phyloP scores from a whole-genome alignment of 768 basidiomycete genomes.

The Lactarius indigo region DNA sequence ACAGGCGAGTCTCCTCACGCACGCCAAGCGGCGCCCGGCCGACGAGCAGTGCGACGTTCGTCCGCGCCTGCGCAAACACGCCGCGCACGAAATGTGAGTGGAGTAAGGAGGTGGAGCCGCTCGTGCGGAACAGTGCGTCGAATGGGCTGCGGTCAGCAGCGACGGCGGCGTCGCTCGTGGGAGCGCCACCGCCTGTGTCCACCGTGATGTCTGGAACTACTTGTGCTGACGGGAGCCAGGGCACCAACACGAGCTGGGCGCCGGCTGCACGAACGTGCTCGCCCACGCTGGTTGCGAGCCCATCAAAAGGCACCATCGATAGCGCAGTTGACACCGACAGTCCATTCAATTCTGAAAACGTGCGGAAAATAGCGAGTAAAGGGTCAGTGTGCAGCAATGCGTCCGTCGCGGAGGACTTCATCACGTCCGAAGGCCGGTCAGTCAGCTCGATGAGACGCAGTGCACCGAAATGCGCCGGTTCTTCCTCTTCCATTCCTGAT shows the following conservation, averaged over 20 bases:
- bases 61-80: constrained; percentile 66
- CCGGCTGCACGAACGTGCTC: constrained; percentile 58
- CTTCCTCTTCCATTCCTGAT: neutral
- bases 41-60: constrained; percentile 81
- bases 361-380: constrained; percentile 66
- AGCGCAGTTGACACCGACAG: constrained; percentile 62
- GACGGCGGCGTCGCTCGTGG: constrained; percentile 23
- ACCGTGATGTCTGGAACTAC: constrained; percentile 8
- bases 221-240: constrained; percentile 59
- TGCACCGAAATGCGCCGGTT: constrained; percentile 36
- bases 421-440: constrained; percentile 61
- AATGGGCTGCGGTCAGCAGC: constrained; percentile 56
- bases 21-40: constrained; percentile 49
- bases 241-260: constrained; percentile 76
- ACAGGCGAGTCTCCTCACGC: constrained; percentile 53
- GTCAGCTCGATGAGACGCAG: constrained; percentile 83
- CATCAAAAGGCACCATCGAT: constrained; percentile 73
- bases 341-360: constrained; percentile 70
- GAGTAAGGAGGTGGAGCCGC: constrained; percentile 46
- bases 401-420: constrained; percentile 63
- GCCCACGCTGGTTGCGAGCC: constrained; percentile 63
- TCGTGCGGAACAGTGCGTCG: constrained; percentile 55
- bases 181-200: constrained; percentile 9
- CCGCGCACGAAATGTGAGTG: constrained; percentile 84
- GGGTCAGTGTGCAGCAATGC: constrained; percentile 70